These are phyloP conservation scores for Alternaria longipes DNA, from an alignment of 2,329 filamentous ascomycete genomes.

Conservation along the genomic window DNA sequence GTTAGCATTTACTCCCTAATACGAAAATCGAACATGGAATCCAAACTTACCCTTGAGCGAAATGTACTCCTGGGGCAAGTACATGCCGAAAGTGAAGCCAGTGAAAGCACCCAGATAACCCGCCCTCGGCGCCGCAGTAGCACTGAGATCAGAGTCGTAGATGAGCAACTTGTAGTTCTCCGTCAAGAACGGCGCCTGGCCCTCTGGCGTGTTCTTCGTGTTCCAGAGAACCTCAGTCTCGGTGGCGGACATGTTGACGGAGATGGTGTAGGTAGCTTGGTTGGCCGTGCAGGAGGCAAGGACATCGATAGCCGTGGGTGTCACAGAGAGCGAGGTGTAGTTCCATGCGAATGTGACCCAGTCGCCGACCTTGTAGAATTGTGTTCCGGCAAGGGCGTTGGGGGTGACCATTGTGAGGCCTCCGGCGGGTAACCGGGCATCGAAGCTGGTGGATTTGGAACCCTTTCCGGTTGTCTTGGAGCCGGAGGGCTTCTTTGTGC, in stretches of 20 bases:
- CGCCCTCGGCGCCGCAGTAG: slow-evolving; percentile 61
- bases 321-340: slow-evolving; percentile 70
- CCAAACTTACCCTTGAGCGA: slow-evolving; percentile 58
- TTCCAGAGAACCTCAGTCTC: slow-evolving; percentile 68
- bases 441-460: slow-evolving; percentile 53
- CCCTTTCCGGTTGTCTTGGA: slow-evolving; percentile 32
- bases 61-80: slow-evolving; percentile 62
- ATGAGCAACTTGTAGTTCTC: slow-evolving; percentile 72
- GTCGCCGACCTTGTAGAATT: slow-evolving; percentile 72
- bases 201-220: slow-evolving; percentile 53
- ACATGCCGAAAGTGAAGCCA: slow-evolving; percentile 70
- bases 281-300: slow-evolving; percentile 69
- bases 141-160: slow-evolving; percentile 65
- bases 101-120: slow-evolving; percentile 65
- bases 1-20: slow-evolving; percentile 14
- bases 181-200: slow-evolving; percentile 59
- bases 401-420: slow-evolving; percentile 71
- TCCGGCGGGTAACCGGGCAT: slow-evolving; percentile 64
- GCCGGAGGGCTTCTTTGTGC: slow-evolving; percentile 31
- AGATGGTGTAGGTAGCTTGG: slow-evolving; percentile 68
- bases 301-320: slow-evolving; percentile 68
- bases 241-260: slow-evolving; percentile 65
- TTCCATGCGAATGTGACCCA: slow-evolving; percentile 73
- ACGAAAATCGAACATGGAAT: not conserved
- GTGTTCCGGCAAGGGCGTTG: slow-evolving; percentile 56